phyloP scores from a whole-genome alignment of 805 yeast species.

The Sugiyamaella floridensis region DNA sequence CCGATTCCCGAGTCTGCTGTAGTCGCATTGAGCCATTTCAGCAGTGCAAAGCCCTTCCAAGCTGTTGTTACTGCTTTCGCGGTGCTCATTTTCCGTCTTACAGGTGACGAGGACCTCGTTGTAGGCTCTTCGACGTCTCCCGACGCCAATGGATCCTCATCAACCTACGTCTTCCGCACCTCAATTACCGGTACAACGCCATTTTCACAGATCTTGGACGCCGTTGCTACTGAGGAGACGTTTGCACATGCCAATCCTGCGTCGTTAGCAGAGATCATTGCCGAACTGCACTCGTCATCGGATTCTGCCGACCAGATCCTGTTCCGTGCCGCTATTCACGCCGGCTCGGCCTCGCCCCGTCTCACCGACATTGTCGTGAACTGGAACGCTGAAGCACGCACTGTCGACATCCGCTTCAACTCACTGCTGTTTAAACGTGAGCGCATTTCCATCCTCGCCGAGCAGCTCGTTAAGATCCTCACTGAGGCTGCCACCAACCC shows the following conservation, averaged over 20 bases:
- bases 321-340: slow-evolving; percentile 5
- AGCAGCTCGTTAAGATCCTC: slow-evolving; percentile 59
- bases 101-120: slow-evolving; percentile 94
- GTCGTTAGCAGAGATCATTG: slow-evolving; percentile 51
- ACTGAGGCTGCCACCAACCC: slow-evolving; percentile 31
- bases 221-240: slow-evolving; percentile 36
- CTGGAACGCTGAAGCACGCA: slow-evolving; percentile 16
- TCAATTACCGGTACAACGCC: slow-evolving; percentile 35
- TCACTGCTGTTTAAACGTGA: slow-evolving; percentile 62
- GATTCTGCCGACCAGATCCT: slow-evolving; percentile 41
- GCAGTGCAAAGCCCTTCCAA: slow-evolving; percentile 36
- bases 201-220: slow-evolving; percentile 46
- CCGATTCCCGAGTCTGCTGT: slow-evolving; percentile 22
- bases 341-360: slow-evolving; percentile 11
- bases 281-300: slow-evolving; percentile 37
- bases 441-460: slow-evolving; percentile 62
- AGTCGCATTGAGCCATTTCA: slow-evolving; percentile 15
- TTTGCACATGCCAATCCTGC: slow-evolving; percentile 32
- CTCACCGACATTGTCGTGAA: slow-evolving; percentile 54
- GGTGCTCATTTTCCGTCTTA: slow-evolving; percentile 64
- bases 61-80: slow-evolving; percentile 61
- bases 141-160: slow-evolving; percentile 21
- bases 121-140: slow-evolving; percentile 56
- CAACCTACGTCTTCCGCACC: slow-evolving; percentile 57
- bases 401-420: slow-evolving; percentile 56